A percentile compares a stretch with the other conserved stretches of the same genome.
Conservation (phyloP, 768 basidiomycete species). For the Chalciporus piperatus region DNA sequence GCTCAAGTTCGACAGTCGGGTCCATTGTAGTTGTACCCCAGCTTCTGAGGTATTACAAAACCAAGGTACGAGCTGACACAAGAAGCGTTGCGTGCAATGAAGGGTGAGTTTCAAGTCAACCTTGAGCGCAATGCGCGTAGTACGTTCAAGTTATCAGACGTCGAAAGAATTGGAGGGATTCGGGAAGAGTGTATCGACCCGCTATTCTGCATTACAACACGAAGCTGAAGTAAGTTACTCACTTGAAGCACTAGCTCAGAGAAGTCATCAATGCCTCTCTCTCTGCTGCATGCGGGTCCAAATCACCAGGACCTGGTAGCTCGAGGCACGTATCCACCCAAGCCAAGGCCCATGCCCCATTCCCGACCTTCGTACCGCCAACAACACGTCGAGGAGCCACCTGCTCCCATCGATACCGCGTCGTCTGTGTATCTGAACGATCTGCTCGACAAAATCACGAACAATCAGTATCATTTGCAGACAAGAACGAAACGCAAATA, state of each 20-base stretch:
- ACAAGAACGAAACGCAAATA: background rate
- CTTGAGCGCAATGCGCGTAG: no score
- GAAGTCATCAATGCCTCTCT: conserved; percentile 19
- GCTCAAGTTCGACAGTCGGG: conserved; percentile 9
- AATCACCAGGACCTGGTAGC: conserved; percentile 20
- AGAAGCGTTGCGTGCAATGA: no score
- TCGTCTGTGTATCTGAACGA: conserved; percentile 76
- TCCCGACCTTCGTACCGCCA: conserved; percentile 73
- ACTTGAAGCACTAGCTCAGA: conserved; percentile 4
- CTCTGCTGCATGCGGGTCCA: conserved; percentile 20
- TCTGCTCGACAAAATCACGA: conserved; percentile 41
- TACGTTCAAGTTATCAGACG: no score
- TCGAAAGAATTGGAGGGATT: no score
- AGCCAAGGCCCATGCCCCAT: conserved; percentile 77
- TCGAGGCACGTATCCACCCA: conserved; percentile 64
- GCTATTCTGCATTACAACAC: no score
- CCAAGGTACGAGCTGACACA: no score
- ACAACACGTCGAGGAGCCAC: conserved; percentile 52
- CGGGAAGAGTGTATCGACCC: no score
- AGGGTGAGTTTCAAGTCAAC: no score
- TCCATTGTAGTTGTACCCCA: conserved; percentile 12
- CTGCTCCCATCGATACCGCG: conserved; percentile 56
- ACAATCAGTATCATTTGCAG: conserved; percentile 2
- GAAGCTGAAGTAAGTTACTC: no score
- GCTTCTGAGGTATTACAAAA: no score